Evolutionary conservation across 1,284 basidiomycete genomes (phyloP).

Genomic region (Ustilago loliicola): DNA sequence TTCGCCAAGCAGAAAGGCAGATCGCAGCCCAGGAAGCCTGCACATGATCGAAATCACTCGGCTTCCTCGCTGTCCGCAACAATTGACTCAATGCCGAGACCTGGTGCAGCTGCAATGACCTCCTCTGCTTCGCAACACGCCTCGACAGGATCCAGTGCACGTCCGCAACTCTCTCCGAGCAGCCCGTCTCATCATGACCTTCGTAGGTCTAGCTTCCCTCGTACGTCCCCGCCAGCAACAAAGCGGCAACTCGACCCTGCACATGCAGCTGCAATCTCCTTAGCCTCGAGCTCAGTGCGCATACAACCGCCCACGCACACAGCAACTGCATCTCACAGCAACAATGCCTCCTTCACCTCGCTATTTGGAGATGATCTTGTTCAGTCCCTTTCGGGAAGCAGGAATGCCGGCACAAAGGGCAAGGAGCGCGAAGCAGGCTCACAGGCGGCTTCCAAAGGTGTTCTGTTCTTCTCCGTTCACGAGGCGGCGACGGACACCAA

Average conservation of each 20-base stretch:
- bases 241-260: constrained; percentile 24
- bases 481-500: constrained; percentile 53
- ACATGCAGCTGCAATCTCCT: constrained; percentile 27
- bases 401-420: constrained; percentile 27
- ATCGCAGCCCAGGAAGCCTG: background rate
- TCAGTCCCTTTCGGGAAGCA: constrained; percentile 25
- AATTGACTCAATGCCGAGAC: constrained; percentile 8
- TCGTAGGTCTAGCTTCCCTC: constrained; percentile 5
- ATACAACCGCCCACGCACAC: constrained; percentile 36
- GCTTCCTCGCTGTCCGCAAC: constrained; percentile 18
- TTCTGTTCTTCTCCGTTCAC: constrained; percentile 57
- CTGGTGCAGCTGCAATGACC: background rate
- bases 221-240: constrained; percentile 10
- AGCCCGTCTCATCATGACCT: background rate
- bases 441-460: constrained; percentile 43
- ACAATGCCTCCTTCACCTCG: constrained; percentile 41
- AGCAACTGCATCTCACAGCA: constrained; percentile 16
- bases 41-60: constrained; percentile 4
- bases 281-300: constrained; percentile 52
- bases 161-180: background rate
- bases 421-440: constrained; percentile 38
- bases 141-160: background rate
- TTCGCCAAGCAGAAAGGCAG: constrained; percentile 27
- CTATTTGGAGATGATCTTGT: constrained; percentile 49
- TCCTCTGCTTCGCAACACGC: constrained; percentile 1